Conservation (phyloP, 176 grass and related monocot species). For the Ensete ventricosum region DNA sequence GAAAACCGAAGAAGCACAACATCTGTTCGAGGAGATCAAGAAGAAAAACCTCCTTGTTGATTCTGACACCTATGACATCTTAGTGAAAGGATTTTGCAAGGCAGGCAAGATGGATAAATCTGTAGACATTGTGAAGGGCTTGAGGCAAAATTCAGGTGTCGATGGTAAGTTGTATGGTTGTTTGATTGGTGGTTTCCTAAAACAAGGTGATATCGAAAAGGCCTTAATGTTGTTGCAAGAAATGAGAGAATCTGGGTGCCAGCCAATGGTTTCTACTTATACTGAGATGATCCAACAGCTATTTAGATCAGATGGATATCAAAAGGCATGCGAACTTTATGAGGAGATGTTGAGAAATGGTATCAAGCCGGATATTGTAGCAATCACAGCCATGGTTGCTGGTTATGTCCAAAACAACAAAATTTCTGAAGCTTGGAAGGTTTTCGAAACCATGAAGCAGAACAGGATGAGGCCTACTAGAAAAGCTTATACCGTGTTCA, state of each 20-base stretch:
- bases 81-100: slow-evolving; percentile 57
- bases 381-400: slow-evolving; percentile 43
- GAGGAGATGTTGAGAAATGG: slow-evolving; percentile 50
- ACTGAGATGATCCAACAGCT: slow-evolving; percentile 72
- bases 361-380: slow-evolving; percentile 55
- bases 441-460: slow-evolving; percentile 42
- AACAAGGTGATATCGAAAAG: slow-evolving; percentile 38
- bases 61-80: slow-evolving; percentile 30
- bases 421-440: slow-evolving; percentile 58
- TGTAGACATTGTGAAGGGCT: slow-evolving; percentile 33
- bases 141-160: slow-evolving; percentile 31
- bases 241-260: slow-evolving; percentile 45
- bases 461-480: slow-evolving; percentile 37
- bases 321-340: slow-evolving; percentile 50
- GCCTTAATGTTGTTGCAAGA: slow-evolving; percentile 38
- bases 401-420: slow-evolving; percentile 43
- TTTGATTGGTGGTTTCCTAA: slow-evolving; percentile 63
- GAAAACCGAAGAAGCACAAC: slow-evolving; percentile 48
- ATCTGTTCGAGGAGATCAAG: slow-evolving; percentile 56
- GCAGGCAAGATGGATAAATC: slow-evolving; percentile 49
- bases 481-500: slow-evolving; percentile 70
- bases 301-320: slow-evolving; percentile 39
- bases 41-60: slow-evolving; percentile 37
- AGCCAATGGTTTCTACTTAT: slow-evolving; percentile 53
- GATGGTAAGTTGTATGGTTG: slow-evolving; percentile 26